phyloP scores from a whole-genome alignment of 1,284 basidiomycete species.

The Pyrrhoderma lamaoense region DNA sequence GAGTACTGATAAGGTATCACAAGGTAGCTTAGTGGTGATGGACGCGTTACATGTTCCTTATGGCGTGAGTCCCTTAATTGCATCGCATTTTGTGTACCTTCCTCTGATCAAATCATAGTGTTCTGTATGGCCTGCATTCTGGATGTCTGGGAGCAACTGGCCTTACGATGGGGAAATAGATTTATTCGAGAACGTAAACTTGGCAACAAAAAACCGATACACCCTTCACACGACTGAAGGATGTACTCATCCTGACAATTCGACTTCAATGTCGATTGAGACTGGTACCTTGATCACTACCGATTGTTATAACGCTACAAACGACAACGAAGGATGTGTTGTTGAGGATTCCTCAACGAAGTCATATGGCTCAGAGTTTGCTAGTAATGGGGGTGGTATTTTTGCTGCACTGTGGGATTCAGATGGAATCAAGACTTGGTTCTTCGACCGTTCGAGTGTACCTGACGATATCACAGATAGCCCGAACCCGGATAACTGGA shows the following conservation, averaged over 20 bases:
- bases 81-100: neutral
- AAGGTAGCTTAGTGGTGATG: slow-evolving; percentile 53
- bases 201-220: slow-evolving; percentile 47
- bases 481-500: slow-evolving; percentile 14
- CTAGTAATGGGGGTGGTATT: slow-evolving; percentile 61
- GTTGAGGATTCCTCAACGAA: slow-evolving; percentile 50
- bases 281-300: slow-evolving; percentile 8
- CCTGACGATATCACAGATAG: slow-evolving; percentile 4
- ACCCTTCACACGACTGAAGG: slow-evolving; percentile 47
- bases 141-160: slow-evolving; percentile 49
- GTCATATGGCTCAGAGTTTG: slow-evolving; percentile 55
- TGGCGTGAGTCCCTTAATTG: slow-evolving; percentile 38
- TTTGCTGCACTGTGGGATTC: slow-evolving; percentile 41
- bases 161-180: slow-evolving; percentile 50
- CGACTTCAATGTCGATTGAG: slow-evolving; percentile 1
- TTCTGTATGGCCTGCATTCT: slow-evolving; percentile 47
- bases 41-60: slow-evolving; percentile 56
- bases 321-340: slow-evolving; percentile 48
- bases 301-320: slow-evolving; percentile 24
- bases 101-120: neutral
- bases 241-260: slow-evolving; percentile 27
- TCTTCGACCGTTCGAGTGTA: slow-evolving; percentile 12
- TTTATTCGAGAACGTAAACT: slow-evolving; percentile 50
- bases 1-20: slow-evolving; percentile 40
- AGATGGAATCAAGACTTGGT: slow-evolving; percentile 14